Base-by-base conservation (phyloP, 495 filamentous ascomycete genomes). In the Evansstolkia leycettana region DNA sequence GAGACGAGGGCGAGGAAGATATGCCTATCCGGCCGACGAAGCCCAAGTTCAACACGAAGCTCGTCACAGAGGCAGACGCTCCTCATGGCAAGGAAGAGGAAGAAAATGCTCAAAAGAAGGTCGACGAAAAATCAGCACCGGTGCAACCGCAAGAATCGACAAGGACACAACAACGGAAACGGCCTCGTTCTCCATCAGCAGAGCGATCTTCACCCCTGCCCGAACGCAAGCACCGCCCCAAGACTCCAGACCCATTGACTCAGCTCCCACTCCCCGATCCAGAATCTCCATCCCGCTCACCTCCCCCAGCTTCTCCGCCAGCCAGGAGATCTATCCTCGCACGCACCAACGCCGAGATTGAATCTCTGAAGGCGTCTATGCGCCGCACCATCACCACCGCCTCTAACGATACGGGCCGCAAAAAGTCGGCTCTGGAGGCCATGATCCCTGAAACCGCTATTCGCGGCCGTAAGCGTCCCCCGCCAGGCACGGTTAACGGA, bases 321-420 rank as follows among this genome's bases (percentile, higher is more conserved):
- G 36, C 53, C 18, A 73, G 73, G 38, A 70, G 76, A 20, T 80
- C 82, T 16, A 57, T 50, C 6, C 65, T 83, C 0, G 78, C 81
- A n/a, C 65, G 73, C 41, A 89, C 86, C 5, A 94, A 96, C 43
- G 85, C 85, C 13, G 80, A 95, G 49, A 94, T 96, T 42, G 88
- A 82, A 8, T 78, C 78, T 9, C 57, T 98, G 25, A 94, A 90
- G 57, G 82, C 83, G 12, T 93, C 85, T 1, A 92, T 96, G 83
- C 89, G 80, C 47, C 78, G 92, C 18, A 83, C 70, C 29, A 69
- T 79, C 27, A 58, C 75, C 38, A 55, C 66, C 0, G 70, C 74
- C 11, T 67, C 72, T n/a, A 55, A 64, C 7, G 62, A 73, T 20
- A 70, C 57, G 3, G 36, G 67, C 17, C 63, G 63, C 33, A 78